phyloP scores from a whole-genome alignment of 2,329 filamentous ascomycete genomes.

The Fragosphaeria purpurea region DNA sequence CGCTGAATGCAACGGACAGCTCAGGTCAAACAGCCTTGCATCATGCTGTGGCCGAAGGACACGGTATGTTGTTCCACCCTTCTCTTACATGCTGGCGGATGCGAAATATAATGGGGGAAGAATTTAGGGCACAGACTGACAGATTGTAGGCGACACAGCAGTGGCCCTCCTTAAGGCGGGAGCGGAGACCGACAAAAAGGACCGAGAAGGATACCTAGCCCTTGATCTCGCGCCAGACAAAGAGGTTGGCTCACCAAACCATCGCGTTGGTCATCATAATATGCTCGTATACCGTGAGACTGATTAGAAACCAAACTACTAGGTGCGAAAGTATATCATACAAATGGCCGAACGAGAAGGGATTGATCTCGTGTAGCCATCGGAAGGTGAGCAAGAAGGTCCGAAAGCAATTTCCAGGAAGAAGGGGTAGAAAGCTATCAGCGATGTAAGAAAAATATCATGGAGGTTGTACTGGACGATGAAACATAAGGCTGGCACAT shows the following conservation, averaged over 20 bases:
- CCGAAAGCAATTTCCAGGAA: too few relatives aligned
- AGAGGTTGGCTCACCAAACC: constrained; percentile 46
- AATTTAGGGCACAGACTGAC: neutral
- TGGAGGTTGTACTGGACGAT: too few relatives aligned
- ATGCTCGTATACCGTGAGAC: constrained; percentile 7
- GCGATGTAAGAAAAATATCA: too few relatives aligned
- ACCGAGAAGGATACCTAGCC: constrained; percentile 58
- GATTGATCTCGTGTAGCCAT: constrained; percentile 42
- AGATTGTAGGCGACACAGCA: constrained; percentile 61
- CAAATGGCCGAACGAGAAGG: constrained; percentile 76
- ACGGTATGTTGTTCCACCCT: constrained; percentile 34
- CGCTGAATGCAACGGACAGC: constrained; percentile 71
- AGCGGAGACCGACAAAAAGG: constrained; percentile 70
- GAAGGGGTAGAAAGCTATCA: too few relatives aligned
- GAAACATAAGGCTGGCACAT: too few relatives aligned
- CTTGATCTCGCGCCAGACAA: constrained; percentile 78
- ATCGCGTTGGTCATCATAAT: neutral
- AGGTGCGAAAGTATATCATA: constrained; percentile 69
- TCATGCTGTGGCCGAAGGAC: constrained; percentile 70
- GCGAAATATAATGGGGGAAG: neutral
- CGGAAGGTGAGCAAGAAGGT: too few relatives aligned
- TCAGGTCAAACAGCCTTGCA: constrained; percentile 84
- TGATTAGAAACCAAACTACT: neutral
- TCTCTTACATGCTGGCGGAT: neutral
- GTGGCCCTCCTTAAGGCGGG: constrained; percentile 74